These are phyloP conservation scores for Stevia rebaudiana DNA, from an alignment of 140 eudicot genomes.

Conservation along the genomic window DNA sequence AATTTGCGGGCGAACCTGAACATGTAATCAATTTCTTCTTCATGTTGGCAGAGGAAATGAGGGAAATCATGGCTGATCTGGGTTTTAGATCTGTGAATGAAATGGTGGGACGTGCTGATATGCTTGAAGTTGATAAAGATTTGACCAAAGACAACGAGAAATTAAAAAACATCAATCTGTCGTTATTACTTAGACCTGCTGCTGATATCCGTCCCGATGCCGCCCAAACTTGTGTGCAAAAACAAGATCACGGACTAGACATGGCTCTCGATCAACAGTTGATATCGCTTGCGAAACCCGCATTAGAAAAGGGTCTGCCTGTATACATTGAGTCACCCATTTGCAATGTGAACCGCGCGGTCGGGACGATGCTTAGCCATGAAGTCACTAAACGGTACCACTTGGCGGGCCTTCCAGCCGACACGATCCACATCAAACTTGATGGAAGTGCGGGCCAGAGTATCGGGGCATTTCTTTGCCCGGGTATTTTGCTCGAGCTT, in stretches of 20 bases:
- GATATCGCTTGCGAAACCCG: slow-evolving; percentile 64
- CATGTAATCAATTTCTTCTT: slow-evolving; percentile 98
- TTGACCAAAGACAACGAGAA: slow-evolving; percentile 61
- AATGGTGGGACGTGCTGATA: slow-evolving; percentile 96
- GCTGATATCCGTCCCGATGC: slow-evolving; percentile 90
- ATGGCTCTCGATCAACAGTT: slow-evolving; percentile 85
- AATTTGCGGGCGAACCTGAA: slow-evolving; percentile 95
- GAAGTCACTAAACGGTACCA: slow-evolving; percentile 90
- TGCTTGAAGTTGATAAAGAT: slow-evolving; percentile 90
- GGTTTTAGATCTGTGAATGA: slow-evolving; percentile 74
- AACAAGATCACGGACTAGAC: slow-evolving; percentile 95
- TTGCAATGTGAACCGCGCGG: slow-evolving; percentile 88
- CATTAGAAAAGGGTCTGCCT: slow-evolving; percentile 72
- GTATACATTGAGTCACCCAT: slow-evolving; percentile 85
- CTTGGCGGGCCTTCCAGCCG: slow-evolving; percentile 67
- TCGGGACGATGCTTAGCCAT: slow-evolving; percentile 97
- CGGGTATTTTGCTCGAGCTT: slow-evolving; percentile 85
- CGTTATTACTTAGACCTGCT: slow-evolving; percentile 89
- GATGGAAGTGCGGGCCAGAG: slow-evolving; percentile 98
- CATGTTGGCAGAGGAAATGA: slow-evolving; percentile 95
- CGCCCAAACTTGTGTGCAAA: slow-evolving; percentile 81
- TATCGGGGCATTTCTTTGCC: slow-evolving; percentile 88
- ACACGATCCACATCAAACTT: slow-evolving; percentile 85
- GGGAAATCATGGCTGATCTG: slow-evolving; percentile 88
- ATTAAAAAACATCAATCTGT: slow-evolving; percentile 71